Evolutionary conservation across 2,329 filamentous ascomycete species (phyloP), one percentile per base, ranked within the genome.

Genomic region (Fusarium phyllophilum): DNA sequence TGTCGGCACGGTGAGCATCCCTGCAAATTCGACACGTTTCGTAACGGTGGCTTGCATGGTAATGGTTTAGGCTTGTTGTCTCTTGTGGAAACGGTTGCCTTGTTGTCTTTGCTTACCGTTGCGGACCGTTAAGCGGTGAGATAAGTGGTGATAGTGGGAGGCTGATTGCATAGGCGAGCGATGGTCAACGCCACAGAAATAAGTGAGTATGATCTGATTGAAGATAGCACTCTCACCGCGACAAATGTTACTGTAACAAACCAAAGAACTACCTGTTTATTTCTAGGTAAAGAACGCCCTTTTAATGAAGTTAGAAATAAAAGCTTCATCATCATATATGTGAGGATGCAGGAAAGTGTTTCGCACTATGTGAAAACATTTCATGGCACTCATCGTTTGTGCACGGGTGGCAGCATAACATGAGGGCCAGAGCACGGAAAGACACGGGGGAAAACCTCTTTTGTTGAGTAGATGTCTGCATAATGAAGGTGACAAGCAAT

Each of bases 211-310:
- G 15, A 18, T 24, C 31, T 24, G 17, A 34, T 34, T 14, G 4
- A 24, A 15, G 12, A 15, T 34, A n/a, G 6, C 9, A 8, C 3
- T 6, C 3, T 14, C n/a, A 26, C 9, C 11, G 4, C 17, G 13
- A 12, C 0, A 2, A 52, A 3, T 14, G 6, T 6, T 3, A 8
- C 3, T 15, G 12, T 1, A 11, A 26, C 26, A n/a, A n/a, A n/a
- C n/a, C n/a, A n/a, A n/a, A n/a, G n/a, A n/a, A n/a, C n/a, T n/a
- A n/a, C n/a, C n/a, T n/a, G n/a, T n/a, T n/a, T n/a, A n/a, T n/a
- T n/a, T n/a, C n/a, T n/a, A n/a, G n/a, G n/a, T n/a, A n/a, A n/a
- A n/a, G n/a, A n/a, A n/a, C n/a, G n/a, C n/a, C n/a, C n/a, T n/a
- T n/a, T n/a, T n/a, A n/a, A n/a, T n/a, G n/a, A n/a, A n/a, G n/a